phyloP scores from a whole-genome alignment of 2,329 filamentous ascomycete species.

The Cercospora sp. region DNA sequence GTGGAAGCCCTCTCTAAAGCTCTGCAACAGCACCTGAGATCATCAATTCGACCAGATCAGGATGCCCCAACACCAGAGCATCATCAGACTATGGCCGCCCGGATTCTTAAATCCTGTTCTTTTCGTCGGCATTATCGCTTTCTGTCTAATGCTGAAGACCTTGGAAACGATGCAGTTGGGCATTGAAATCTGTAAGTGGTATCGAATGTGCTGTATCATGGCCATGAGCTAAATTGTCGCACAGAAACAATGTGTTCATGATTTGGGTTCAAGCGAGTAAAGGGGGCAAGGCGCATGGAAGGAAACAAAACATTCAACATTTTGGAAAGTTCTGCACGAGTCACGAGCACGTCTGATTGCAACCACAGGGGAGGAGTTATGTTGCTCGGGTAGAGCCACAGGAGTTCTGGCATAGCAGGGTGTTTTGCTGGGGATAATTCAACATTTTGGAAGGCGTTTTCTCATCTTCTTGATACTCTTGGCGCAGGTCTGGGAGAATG shows the following conservation, averaged over 20 bases:
- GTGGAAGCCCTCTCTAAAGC: not conserved
- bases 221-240: not conserved
- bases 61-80: not conserved
- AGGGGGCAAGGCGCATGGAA: not conserved
- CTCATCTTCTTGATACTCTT: not conserved
- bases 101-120: slow-evolving; percentile 1
- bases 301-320: not conserved
- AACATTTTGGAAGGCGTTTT: not conserved
- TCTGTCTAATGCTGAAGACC: slow-evolving; percentile 3
- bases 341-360: not conserved
- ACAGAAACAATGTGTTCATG: not conserved
- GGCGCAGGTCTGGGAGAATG: not conserved
- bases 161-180: slow-evolving; percentile 2
- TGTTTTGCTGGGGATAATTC: not conserved
- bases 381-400: not conserved
- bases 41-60: not conserved
- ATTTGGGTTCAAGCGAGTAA: not conserved
- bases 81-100: slow-evolving; percentile 4
- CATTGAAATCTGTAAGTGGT: not conserved
- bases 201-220: not conserved
- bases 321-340: not conserved
- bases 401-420: not conserved
- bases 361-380: not conserved
- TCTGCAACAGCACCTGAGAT: not conserved
- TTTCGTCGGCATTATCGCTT: slow-evolving; percentile 8